These are phyloP conservation scores for Aspergillus phoenicis DNA, from an alignment of 2,329 filamentous ascomycete genomes.

Conservation along the genomic window DNA sequence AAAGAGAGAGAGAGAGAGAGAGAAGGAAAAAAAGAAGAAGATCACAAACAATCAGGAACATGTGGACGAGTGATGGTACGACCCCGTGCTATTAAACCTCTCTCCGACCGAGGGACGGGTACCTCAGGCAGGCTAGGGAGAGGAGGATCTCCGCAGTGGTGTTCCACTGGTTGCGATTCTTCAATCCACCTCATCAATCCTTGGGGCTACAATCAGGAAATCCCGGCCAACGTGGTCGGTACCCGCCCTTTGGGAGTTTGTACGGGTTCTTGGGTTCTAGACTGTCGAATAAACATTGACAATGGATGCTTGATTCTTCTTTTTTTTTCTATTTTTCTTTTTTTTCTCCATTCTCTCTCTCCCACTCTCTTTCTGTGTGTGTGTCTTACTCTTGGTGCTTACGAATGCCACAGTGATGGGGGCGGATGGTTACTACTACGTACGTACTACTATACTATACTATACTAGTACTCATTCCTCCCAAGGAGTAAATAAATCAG, in stretches of 20 bases:
- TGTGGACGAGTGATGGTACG: constrained; percentile 15
- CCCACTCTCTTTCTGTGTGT: too few species aligned
- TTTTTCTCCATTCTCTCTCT: too few species aligned
- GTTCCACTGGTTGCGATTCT: constrained; percentile 8
- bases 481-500: too few species aligned
- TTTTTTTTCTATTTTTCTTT: too few species aligned
- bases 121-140: constrained; percentile 6
- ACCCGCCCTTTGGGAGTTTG: background rate
- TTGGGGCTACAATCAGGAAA: background rate
- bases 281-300: background rate
- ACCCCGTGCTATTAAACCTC: constrained; percentile 18
- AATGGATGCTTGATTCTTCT: background rate
- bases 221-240: constrained; percentile 3
- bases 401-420: background rate
- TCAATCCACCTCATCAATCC: constrained; percentile 2
- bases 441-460: background rate
- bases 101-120: constrained; percentile 22
- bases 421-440: background rate
- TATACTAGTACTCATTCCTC: background rate
- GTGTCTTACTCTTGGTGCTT: background rate
- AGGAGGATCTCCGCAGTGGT: constrained; percentile 1
- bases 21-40: background rate
- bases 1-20: constrained; percentile 6
- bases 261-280: background rate
- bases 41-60: constrained; percentile 6